Percentiles rank a stretch among this genome's conserved stretches.
phyloP scores from a whole-genome alignment of 257 asterid genomes.

The Perilla frutescens region DNA sequence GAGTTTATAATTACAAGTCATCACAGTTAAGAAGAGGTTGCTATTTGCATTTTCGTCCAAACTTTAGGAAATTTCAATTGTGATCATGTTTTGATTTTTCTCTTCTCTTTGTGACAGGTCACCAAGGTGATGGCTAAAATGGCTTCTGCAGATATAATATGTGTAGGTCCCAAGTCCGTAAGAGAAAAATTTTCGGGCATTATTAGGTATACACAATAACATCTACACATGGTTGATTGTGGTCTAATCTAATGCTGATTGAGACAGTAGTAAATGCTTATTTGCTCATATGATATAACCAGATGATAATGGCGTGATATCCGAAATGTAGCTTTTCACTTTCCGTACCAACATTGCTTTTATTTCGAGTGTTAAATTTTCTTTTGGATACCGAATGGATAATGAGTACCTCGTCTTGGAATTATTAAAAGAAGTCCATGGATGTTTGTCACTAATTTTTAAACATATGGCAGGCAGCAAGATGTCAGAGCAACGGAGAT shows the following conservation, averaged over 20 bases:
- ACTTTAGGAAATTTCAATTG: not conserved
- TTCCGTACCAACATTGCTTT: conserved; percentile 6
- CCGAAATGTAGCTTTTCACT: not conserved
- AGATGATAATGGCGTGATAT: conserved; percentile 3
- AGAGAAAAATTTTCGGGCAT: conserved; percentile 81
- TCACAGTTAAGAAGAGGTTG: not conserved
- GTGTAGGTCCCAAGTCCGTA: conserved; percentile 88
- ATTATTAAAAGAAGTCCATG: not conserved
- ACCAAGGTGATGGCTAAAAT: conserved; percentile 92
- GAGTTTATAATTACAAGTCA: not conserved
- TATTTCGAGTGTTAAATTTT: not conserved
- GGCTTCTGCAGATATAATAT: conserved; percentile 85
- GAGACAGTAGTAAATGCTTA: not conserved
- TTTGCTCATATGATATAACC: conserved; percentile 1
- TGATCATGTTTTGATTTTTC: not conserved
- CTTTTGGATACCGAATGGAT: not conserved
- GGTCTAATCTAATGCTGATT: not conserved
- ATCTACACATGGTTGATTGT: not conserved
- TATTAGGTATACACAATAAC: conserved; percentile 60
- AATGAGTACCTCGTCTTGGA: not conserved
- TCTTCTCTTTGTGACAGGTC: conserved; percentile 53
- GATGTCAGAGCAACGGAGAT: conserved; percentile 98
- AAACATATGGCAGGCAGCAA: conserved; percentile 70
- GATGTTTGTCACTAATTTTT: not conserved
- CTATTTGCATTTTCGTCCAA: not conserved